Base-by-base conservation (phyloP, 1,284 basidiomycete genomes). In the Ustilago sp. region DNA sequence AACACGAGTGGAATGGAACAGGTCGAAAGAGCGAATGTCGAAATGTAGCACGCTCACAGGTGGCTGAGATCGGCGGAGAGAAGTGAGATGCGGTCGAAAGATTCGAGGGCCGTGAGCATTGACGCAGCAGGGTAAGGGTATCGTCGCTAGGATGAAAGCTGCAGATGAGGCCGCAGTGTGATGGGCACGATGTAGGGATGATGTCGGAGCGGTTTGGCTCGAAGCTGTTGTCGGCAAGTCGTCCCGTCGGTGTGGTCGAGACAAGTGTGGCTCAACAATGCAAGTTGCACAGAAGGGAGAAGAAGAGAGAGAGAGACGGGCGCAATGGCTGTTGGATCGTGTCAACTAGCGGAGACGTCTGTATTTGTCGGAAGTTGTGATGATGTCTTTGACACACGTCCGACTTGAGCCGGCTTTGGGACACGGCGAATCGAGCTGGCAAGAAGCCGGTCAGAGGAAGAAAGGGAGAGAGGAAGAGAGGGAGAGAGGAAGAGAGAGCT, bases 301-400 rank as follows among this genome's bases (percentile, higher is more conserved):
- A 13, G 38, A 39, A 39, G 15, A 39, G 38, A 39, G 38, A 39
- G 38, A 17, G 11, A 3, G 9, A 39, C 11, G 31, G 31, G 48
- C 31, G 48, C 43, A 8, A 19, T 19, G n/a, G 15, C 5, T 45
- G 17, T 6, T 45, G 7, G 17, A 45, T 9, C 31, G 48, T 50
- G 23, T 50, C 43, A 45, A 45, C 19, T 23, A 50, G 48, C 48
- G 28, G 48, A 32, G 23, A 50, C 31, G 31, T 28, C 28, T 32
- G 48, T 45, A 19, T 15, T 13, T 50, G 48, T 50, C 28, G 48
- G 48, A 50, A 50, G 48, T 50, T 50, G 48, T 17, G 48, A 50
- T 50, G 48, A 32, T 50, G 48, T 32, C 28, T 50, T 32, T 50
- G 48, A 50, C 48, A 50, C 48, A 28, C 31, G 23, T 50, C 31